Evolutionary conservation across 1,284 basidiomycete species (phyloP), one percentile per base, ranked within the genome.

Genomic region (Boletellus deceptivus): DNA sequence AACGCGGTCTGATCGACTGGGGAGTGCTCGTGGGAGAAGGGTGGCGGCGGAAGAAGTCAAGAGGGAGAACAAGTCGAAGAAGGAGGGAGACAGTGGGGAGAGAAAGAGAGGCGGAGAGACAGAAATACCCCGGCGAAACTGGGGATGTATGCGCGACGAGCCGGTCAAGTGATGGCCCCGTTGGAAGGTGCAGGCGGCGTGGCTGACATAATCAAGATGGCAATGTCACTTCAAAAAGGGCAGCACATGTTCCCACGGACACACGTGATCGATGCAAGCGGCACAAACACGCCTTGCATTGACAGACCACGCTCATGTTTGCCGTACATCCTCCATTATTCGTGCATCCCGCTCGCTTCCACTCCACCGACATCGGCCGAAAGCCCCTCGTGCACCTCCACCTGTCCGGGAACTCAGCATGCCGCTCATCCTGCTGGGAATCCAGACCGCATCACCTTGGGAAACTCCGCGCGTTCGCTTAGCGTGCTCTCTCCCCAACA

Each of bases 401-500:
- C 59, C 70, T 70, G 54, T 50, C 33, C 46, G 43, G 46, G 47
- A 49, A 43, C 55, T 65, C 48, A 67, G 64, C 45, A 35, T 53
- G 46, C 34, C 54, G 46, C 41, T 55, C 49, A 43, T 55, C 37
- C 49, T 22, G 49, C 42, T 17, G 40, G 45, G 22, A 47, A 17
- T 29, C 34, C 29, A 25, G 52, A 38, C 31, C 43, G 34, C 42
- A n/a, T 72, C 60, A 86, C 82, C 78, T 82, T 83, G 8, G 88
- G 88, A 72, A 89, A 89, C 33, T 88, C 86, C 1, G 82, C 84
- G 52, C 79, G 78, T 60, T 91, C 86, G 46, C 81, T 80, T 56
- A 98, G 70, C 74, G 90, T 74, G 45, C 78, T 78, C 71, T 98
- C 93, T 3, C 93, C 94, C 91, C 92, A 98, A 36, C 78, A 83